Evolutionary conservation across 1,284 basidiomycete genomes (phyloP).

Genomic region (Cryptococcus neoformans): DNA sequence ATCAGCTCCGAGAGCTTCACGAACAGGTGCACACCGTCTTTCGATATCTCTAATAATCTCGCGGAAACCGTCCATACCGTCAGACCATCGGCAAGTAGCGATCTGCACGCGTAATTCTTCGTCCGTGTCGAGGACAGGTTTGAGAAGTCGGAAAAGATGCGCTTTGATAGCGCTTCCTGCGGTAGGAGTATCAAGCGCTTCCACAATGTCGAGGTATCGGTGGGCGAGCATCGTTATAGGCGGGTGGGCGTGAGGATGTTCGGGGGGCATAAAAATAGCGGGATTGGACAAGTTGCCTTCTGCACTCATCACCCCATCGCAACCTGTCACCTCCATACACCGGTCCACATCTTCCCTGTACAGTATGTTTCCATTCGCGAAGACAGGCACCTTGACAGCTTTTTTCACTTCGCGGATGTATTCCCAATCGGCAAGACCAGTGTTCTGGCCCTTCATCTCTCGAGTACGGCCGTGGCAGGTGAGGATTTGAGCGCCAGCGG

Average conservation of each 20-base stretch:
- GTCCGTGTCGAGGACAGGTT: conserved; percentile 65
- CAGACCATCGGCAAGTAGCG: conserved; percentile 36
- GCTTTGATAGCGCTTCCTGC: conserved; percentile 75
- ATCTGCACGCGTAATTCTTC: conserved; percentile 66
- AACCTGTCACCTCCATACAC: conserved; percentile 77
- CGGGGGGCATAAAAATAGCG: conserved; percentile 62
- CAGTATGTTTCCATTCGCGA: conserved; percentile 97
- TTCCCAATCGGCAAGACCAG: conserved; percentile 77
- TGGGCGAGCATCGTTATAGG: conserved; percentile 65
- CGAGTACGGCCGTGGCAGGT: conserved; percentile 89
- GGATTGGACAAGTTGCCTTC: conserved; percentile 96
- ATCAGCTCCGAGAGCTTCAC: conserved; percentile 24
- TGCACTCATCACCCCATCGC: conserved; percentile 91
- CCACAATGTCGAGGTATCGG: conserved; percentile 84
- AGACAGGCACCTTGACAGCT: conserved; percentile 85
- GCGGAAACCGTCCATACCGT: conserved; percentile 48
- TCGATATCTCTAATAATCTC: conserved; percentile 66
- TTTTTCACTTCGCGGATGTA: conserved; percentile 83
- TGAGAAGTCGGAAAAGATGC: conserved; percentile 89
- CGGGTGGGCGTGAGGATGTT: conserved; percentile 57
- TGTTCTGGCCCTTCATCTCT: conserved; percentile 80
- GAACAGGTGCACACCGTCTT: conserved; percentile 55
- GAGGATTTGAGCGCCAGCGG: conserved; percentile 91
- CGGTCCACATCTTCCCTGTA: conserved; percentile 71
- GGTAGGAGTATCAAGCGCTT: conserved; percentile 68